phyloP scores from a whole-genome alignment of 2,329 filamentous ascomycete species.

The Colletotrichum costaricense region DNA sequence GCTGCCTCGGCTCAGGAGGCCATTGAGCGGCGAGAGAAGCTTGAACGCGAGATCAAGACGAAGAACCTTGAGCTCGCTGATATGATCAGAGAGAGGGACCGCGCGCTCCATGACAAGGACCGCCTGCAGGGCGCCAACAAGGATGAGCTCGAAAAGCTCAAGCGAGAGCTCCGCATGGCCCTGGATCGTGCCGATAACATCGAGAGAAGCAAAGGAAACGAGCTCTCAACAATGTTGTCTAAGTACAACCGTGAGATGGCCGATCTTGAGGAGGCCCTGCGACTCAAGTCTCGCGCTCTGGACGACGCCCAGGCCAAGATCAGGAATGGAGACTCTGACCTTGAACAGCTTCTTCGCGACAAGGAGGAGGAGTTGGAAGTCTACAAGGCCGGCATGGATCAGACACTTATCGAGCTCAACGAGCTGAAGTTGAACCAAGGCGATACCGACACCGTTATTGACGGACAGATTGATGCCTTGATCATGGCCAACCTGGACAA shows the following conservation, averaged over 20 bases:
- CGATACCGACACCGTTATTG: constrained; percentile 82
- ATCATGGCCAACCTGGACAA: constrained; percentile 89
- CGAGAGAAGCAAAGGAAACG: constrained; percentile 92
- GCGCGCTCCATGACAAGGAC: constrained; percentile 93
- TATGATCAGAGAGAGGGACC: constrained; percentile 97
- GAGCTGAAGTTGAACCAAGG: constrained; percentile 82
- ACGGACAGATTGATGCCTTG: constrained; percentile 91
- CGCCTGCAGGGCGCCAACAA: constrained; percentile 86
- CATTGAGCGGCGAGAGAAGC: constrained; percentile 92
- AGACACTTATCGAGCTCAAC: constrained; percentile 91
- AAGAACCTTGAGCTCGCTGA: constrained; percentile 99
- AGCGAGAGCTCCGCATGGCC: constrained; percentile 92
- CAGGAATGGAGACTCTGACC: constrained; percentile 84
- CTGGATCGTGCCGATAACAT: constrained; percentile 91
- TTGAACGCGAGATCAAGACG: constrained; percentile 97
- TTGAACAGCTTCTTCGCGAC: constrained; percentile 86
- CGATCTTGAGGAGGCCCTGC: constrained; percentile 91
- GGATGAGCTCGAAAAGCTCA: constrained; percentile 94
- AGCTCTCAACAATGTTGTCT: constrained; percentile 92
- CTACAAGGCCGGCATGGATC: constrained; percentile 98
- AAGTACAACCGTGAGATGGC: constrained; percentile 98
- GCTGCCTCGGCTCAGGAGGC: constrained; percentile 97
- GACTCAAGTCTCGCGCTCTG: constrained; percentile 87
- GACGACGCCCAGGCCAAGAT: constrained; percentile 85
- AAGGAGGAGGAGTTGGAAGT: constrained; percentile 99